Evolutionary conservation across 257 asterid species (phyloP), one percentile per base, ranked within the genome.

Genomic region (Salvia miltiorrhiza): DNA sequence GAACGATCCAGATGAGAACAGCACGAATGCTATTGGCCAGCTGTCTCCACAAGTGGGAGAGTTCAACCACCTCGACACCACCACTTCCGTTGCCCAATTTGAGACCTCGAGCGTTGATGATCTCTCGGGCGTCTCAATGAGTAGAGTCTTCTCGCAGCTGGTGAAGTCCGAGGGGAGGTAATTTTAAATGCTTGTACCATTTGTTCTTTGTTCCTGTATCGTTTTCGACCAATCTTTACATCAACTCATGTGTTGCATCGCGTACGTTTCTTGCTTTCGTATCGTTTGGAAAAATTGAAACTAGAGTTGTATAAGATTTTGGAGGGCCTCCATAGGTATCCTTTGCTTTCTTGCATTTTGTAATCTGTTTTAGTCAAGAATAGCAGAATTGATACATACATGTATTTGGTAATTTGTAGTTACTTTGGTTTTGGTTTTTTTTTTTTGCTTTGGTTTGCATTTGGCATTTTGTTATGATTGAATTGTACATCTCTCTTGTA

Each of bases 101-200:
- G 88, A 78, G 17, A 69, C 70, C 1, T 73, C 86, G 4, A 82
- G 76, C 37, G 84, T 75, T 12, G 92, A 82, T 63, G 95, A 83
- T 70, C 73, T 84, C 4, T 84, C 89, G 5, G 90, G 86, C 16
- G 86, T 85, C 40, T 83, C 92, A 4, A 87, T 86, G 92, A 85
- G 92, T 58, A 41, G 78, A 24, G 92, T 87, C 19, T 87, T 87
- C 77, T 87, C 92, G 3, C 92, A 87, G 70, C 83, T 87, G 76
- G 86, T 85, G 1, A 87, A 87, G 69, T 85, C 94, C 0, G 94
- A 87, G 73, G 91, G 95, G 23, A 78, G 60, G 60, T 53, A 24
- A 53, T 23, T 26, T 21, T 9, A 20, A 52, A 21, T 21, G 58
- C 16, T 9, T 52, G 33, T 52, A 52, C 19, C 11, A 24, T 12